Conservation (phyloP, 1,139 yeast species). For the Zygosaccharomyces sapae region DNA sequence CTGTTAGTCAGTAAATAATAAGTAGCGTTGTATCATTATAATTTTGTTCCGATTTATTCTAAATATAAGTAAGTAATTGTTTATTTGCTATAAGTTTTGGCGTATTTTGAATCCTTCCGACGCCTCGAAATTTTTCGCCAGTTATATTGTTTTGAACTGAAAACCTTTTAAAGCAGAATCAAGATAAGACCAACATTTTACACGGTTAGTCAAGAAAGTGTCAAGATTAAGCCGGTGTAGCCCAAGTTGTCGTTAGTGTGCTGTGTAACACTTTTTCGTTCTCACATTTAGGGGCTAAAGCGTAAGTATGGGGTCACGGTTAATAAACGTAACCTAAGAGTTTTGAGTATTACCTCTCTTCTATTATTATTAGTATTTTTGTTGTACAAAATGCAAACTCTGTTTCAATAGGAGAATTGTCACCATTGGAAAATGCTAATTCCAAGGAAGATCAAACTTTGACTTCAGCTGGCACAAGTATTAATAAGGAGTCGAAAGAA, state of each 20-base stretch:
- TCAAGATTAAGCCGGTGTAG: no score
- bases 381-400: conserved; percentile 26
- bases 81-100: neutral
- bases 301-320: conserved; percentile 15
- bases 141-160: neutral
- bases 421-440: conserved; percentile 8
- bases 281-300: neutral
- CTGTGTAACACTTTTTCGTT: no score
- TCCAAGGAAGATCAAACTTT: conserved; percentile 3
- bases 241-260: no score
- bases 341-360: conserved; percentile 27
- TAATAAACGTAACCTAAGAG: conserved; percentile 30
- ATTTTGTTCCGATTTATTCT: no score
- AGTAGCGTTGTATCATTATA: no score
- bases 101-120: no score
- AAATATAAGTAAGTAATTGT: neutral
- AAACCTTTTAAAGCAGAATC: neutral
- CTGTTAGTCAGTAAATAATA: conserved; percentile 1
- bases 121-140: neutral
- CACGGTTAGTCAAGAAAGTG: no score
- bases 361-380: conserved; percentile 27
- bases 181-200: neutral
- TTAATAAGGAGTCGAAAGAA: conserved; percentile 3
- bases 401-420: conserved; percentile 10
- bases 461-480: conserved; percentile 10